Evolutionary conservation across 2,329 filamentous ascomycete genomes (phyloP), one percentile per base, ranked within the genome.

Genomic region (Allantophomopsis cytisporea): DNA sequence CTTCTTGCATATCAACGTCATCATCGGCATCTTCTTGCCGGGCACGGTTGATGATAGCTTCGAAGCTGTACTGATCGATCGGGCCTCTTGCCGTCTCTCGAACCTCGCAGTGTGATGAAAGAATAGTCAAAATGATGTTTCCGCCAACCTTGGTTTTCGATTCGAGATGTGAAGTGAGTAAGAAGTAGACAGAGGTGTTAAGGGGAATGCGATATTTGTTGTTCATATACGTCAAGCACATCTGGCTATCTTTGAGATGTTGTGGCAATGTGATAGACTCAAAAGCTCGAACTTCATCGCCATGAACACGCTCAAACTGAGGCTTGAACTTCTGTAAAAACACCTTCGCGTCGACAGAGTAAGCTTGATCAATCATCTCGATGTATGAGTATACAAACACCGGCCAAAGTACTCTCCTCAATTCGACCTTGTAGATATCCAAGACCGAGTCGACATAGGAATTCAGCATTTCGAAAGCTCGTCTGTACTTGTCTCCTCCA

Each of bases 381-480:
- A 98, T 66, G 54, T 83, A 95, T 0, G 85, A 91, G 60, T 98
- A 94, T 38, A 96, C 83, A 53, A 95, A 96, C 1, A 93, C 65
- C 0, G 91, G 91, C 87, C 91, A 98, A 13, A 94, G 64, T 4
- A 96, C 67, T 48, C 93, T 87, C 42, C 76, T 73, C 3, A 98
- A 68, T 62, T 98, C 91, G 35, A 89, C 83, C 68, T 94, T 94
- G 71, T 96, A 96, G 20, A 96, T 72, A 47, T 96, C 89, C 17
- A 98, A 69, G 43, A 85, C 88, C 49, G 89, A 87, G 48, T 95
- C 87, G 36, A 94, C 80, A 82, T 88, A 98, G 47, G 76, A 73
- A 47, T 73, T 79, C 33, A 94, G 64, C 33, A 88, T 62, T 41
- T 73, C 73, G 67, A 72, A 96, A 0, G 83, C 81, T 46, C 75